phyloP scores from a whole-genome alignment of 169 alveolate genomes.

The Plasmodium blacklocki region DNA sequence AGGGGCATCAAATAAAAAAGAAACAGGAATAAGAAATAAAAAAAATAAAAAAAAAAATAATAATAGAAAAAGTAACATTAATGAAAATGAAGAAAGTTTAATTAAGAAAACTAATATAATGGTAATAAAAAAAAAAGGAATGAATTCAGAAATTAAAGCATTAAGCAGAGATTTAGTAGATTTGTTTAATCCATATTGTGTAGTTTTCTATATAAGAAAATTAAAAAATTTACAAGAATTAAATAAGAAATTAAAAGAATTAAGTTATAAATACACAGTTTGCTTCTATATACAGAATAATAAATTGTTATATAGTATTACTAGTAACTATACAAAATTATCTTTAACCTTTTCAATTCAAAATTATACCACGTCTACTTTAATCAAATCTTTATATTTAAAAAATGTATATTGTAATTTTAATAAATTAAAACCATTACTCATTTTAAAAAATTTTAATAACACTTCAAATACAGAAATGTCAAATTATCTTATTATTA shows the following conservation, averaged over 20 bases:
- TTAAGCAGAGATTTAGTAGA: constrained; percentile 34
- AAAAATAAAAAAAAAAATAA: constrained; percentile 1
- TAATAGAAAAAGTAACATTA: not conserved
- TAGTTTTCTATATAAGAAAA: constrained; percentile 28
- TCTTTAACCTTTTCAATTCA: constrained; percentile 54
- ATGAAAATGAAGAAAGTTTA: constrained; percentile 36
- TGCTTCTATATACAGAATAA: constrained; percentile 27
- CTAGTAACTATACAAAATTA: constrained; percentile 57
- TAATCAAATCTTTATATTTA: constrained; percentile 24
- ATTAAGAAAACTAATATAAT: constrained; percentile 60
- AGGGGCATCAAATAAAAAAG: not conserved
- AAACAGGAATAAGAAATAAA: not conserved
- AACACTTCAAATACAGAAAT: constrained; percentile 28
- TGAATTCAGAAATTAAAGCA: constrained; percentile 34
- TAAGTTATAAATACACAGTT: constrained; percentile 52
- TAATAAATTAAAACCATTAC: constrained; percentile 69
- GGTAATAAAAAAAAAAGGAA: constrained; percentile 45
- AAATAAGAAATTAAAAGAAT: constrained; percentile 63
- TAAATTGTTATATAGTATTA: constrained; percentile 43
- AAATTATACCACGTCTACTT: constrained; percentile 29
- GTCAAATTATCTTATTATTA: constrained; percentile 60
- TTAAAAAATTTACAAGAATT: constrained; percentile 28
- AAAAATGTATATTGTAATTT: constrained; percentile 10
- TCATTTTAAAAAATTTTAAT: constrained; percentile 74
- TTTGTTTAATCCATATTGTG: constrained; percentile 50